Conservation (phyloP, 805 yeast species). For the Metschnikowia koreensis region DNA sequence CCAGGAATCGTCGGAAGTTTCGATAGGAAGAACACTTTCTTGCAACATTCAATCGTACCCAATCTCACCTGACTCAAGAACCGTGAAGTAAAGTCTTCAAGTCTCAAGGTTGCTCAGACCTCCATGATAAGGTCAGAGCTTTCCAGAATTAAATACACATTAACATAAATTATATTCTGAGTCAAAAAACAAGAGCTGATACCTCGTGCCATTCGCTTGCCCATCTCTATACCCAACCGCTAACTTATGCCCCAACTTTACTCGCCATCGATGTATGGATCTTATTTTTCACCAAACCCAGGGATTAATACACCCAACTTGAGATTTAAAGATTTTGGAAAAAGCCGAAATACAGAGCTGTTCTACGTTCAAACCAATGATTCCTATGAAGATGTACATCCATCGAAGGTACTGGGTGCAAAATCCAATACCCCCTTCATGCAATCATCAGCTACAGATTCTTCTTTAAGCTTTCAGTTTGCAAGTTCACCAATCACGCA, state of each 20-base stretch:
- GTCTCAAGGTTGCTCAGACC: no score
- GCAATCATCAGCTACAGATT: background rate
- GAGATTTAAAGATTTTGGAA: background rate
- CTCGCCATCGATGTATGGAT: constrained; percentile 1
- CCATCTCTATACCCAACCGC: no score
- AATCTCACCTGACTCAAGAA: background rate
- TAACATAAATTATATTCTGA: background rate
- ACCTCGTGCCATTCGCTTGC: constrained; percentile 9
- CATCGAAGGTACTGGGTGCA: constrained; percentile 3
- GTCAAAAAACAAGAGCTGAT: background rate
- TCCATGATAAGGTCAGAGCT: background rate
- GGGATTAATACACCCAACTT: background rate
- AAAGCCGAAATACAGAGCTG: background rate
- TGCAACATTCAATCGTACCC: background rate
- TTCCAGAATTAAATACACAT: background rate
- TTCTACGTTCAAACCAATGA: background rate
- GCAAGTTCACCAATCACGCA: constrained; percentile 1
- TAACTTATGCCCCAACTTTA: background rate
- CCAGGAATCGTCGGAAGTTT: no score
- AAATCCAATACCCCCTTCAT: background rate
- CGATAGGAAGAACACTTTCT: no score
- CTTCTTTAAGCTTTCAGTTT: background rate
- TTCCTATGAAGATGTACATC: background rate
- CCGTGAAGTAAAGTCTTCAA: background rate
- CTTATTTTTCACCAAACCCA: constrained; percentile 4